Conservation (phyloP, 2,329 filamentous ascomycete genomes). For the Xylariaceae sp. region DNA sequence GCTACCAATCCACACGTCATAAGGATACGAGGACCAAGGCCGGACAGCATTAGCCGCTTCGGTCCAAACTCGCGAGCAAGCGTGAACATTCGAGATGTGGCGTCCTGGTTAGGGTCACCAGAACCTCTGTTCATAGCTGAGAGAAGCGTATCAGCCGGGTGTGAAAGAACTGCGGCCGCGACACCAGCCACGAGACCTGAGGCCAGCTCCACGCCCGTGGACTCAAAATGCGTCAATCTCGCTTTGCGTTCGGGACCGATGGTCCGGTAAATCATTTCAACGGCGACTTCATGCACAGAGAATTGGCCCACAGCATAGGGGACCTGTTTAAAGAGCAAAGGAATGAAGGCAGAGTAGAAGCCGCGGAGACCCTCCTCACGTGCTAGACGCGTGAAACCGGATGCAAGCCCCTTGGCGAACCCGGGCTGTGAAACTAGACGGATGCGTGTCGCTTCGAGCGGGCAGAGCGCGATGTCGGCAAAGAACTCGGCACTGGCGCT, state of each 20-base stretch:
- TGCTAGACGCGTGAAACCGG: conserved; percentile 69
- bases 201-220: conserved; percentile 78
- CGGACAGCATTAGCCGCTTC: conserved; percentile 42
- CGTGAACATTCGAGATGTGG: conserved; percentile 47
- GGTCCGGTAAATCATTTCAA: conserved; percentile 65
- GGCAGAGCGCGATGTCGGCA: conserved; percentile 78
- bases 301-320: conserved; percentile 95
- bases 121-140: conserved; percentile 53
- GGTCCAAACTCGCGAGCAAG: conserved; percentile 49
- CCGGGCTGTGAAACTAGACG: conserved; percentile 77
- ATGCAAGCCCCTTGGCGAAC: conserved; percentile 66
- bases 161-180: conserved; percentile 80
- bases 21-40: conserved; percentile 46
- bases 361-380: conserved; percentile 71
- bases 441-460: conserved; percentile 75
- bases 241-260: conserved; percentile 65
- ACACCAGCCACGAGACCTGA: conserved; percentile 85
- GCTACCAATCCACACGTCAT: conserved; percentile 51
- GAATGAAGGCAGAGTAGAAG: conserved; percentile 89
- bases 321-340: conserved; percentile 81
- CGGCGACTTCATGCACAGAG: conserved; percentile 84
- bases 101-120: conserved; percentile 43
- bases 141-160: conserved; percentile 69
- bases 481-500: conserved; percentile 66
- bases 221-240: conserved; percentile 61